phyloP scores from a whole-genome alignment of 2,329 filamentous ascomycete genomes.

The Cadophora malorum region DNA sequence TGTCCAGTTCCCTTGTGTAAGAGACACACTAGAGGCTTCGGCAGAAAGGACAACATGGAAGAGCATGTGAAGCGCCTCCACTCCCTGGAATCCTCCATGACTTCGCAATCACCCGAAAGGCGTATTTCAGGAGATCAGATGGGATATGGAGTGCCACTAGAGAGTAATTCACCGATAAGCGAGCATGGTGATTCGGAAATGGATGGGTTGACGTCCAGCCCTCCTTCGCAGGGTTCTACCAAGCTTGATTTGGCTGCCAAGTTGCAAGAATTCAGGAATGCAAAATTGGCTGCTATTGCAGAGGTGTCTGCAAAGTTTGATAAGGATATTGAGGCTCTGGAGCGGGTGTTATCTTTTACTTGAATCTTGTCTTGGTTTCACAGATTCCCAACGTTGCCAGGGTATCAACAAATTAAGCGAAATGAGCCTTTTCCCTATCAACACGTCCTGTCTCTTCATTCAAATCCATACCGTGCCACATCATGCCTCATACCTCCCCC shows the following conservation, averaged over 20 bases:
- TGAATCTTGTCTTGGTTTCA: neutral
- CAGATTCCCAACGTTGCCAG: neutral
- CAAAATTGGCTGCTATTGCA: constrained; percentile 20
- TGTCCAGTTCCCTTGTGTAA: constrained; percentile 27
- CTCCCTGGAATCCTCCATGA: neutral
- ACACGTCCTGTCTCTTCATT: neutral
- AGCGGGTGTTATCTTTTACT: constrained; percentile 26
- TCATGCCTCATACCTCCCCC: constrained; percentile 8
- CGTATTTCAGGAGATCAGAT: neutral
- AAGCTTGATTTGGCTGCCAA: constrained; percentile 23
- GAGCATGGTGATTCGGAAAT: neutral
- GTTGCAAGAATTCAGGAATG: constrained; percentile 24
- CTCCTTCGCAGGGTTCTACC: neutral
- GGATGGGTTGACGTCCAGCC: neutral
- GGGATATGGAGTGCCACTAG: too few species aligned
- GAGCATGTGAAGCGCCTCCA: constrained; percentile 28
- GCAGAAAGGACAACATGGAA: constrained; percentile 27
- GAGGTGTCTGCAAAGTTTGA: constrained; percentile 21
- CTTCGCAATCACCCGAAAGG: neutral
- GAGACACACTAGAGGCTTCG: constrained; percentile 20
- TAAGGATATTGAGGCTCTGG: constrained; percentile 30
- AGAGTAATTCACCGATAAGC: neutral
- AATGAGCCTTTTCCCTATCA: neutral
- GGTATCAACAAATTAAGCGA: neutral
- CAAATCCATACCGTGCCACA: too few species aligned